Conservation (phyloP, 768 basidiomycete species). For the Exsudoporus frostii region DNA sequence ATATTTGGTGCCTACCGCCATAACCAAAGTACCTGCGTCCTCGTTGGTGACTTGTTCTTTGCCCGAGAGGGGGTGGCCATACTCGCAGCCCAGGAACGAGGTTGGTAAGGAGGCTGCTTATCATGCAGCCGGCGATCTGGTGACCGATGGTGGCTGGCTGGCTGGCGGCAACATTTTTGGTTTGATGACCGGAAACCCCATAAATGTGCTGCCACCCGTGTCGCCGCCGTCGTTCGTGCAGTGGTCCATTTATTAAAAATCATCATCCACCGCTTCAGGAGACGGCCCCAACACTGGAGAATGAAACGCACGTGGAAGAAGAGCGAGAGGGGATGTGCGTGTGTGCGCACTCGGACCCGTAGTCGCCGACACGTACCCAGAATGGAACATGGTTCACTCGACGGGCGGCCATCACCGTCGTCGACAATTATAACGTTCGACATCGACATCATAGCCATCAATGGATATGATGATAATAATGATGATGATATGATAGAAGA, state of each 20-base stretch:
- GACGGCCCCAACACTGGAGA: not conserved
- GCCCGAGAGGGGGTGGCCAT: too few species aligned
- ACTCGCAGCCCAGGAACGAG: too few species aligned
- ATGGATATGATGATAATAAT: not conserved
- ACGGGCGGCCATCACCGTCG: constrained; percentile 8
- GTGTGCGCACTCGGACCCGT: constrained; percentile 13
- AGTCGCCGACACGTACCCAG: not conserved
- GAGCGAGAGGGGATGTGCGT: not conserved
- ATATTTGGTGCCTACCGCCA: too few species aligned
- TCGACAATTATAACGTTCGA: constrained; percentile 1
- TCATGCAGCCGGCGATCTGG: too few species aligned
- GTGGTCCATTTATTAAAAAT: not conserved
- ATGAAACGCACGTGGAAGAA: constrained; percentile 11
- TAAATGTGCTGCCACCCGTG: too few species aligned
- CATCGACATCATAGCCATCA: constrained; percentile 16
- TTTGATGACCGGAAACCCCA: too few species aligned
- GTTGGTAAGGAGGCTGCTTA: too few species aligned
- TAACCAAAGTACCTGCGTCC: too few species aligned
- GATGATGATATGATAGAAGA: not conserved
- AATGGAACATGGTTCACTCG: not conserved
- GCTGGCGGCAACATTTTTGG: too few species aligned
- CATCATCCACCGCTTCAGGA: not conserved
- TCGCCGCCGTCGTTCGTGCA: too few species aligned
- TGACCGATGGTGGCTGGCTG: too few species aligned
- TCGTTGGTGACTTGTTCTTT: too few species aligned